Base-by-base conservation (phyloP, 441 rosid genomes). In the Brassica hybrid region DNA sequence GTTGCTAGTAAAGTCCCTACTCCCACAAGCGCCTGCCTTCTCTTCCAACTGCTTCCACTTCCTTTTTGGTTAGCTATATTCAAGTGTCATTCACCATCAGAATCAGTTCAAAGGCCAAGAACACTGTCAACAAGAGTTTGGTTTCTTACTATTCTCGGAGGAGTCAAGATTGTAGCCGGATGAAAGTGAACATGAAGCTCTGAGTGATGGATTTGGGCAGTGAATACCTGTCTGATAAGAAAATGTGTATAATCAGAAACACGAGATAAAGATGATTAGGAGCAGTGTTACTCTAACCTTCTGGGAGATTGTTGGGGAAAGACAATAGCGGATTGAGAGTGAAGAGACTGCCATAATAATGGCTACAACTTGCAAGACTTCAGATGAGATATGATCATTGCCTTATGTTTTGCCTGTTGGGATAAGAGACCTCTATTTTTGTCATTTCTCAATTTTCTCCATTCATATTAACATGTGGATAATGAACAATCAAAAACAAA, bases 21-120 rank as follows among this genome's bases (percentile, higher is more conserved):
- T 67, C 95, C 97, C 41, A 87, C 57, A 21, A 94, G 81, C 36
- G 94, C 71, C 73, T 82, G 75, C 67, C 94, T 82, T 83, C 97
- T 91, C 85, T 83, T 89, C 88, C 84, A 87, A 43, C 41, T 81
- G 73, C 69, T 90, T 86, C 50, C 48, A 34, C 59, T 69, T 14
- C 16, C 76, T 12, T 21, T 74, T 34, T 25, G 17, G 72, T 59
- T 11, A 1, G 34, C 34, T 30, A 30, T 30, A n/a, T n/a, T n/a
- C n/a, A n/a, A n/a, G n/a, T n/a, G n/a, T n/a, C n/a, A n/a, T n/a
- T n/a, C n/a, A n/a, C n/a, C n/a, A n/a, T 30, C 34, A 4, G 5
- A 30, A 30, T 30, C 34, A 30, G 34, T 30, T 30, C 34, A 30
- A 30, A 30, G 34, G 34, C 34, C 7, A 30, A 59, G 67, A 30